Base-by-base conservation (phyloP, 352 stramenopile genomes). In the Phytophthora sojae region DNA sequence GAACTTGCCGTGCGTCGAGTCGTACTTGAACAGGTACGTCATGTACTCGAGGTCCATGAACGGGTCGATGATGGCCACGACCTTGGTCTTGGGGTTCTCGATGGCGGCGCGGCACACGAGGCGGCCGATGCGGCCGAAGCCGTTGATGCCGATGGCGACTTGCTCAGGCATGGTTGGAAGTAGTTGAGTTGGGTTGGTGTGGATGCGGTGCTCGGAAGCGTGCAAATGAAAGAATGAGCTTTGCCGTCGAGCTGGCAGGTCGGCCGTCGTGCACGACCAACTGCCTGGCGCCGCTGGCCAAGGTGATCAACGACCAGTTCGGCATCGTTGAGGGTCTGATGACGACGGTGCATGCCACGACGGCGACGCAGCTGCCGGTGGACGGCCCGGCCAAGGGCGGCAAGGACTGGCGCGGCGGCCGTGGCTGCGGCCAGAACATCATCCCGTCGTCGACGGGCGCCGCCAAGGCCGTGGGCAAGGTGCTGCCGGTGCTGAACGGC, bases 231-330 rank as follows among this genome's bases (percentile, higher is more conserved):
- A 39, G 32, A 39, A 39, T 39, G 32, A 39, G 32, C 32, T 39
- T n/a, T n/a, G n/a, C n/a, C n/a, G n/a, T n/a, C n/a, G n/a, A n/a
- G n/a, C n/a, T n/a, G n/a, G n/a, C n/a, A n/a, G n/a, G n/a, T n/a
- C n/a, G n/a, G n/a, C n/a, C 98, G 19, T 99, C 96, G 63, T 99
- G 98, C 88, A 99, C 98, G 61, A 99, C 98, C 75, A 99, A 99
- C 92, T 99, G 97, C 80, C 86, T 99, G 67, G 97, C 97, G 59
- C 98, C 98, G 26, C 79, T 99, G 56, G 97, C 98, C 60, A 99
- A 99, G 92, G 96, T 99, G 61, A 91, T 99, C 75, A 94, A 99
- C 85, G 97, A 99, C 80, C 94, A 98, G 67, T 99, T 99, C 74
- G 98, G 97, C 75, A 97, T 99, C 76, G 95, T 98, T 77, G 96